A percentile compares a stretch with the other conserved stretches of the same genome.
These are phyloP conservation scores for Pseudoscleropodium purum DNA, from an alignment of 225 moss, liverwort and hornwort genomes.

Conservation along the genomic window DNA sequence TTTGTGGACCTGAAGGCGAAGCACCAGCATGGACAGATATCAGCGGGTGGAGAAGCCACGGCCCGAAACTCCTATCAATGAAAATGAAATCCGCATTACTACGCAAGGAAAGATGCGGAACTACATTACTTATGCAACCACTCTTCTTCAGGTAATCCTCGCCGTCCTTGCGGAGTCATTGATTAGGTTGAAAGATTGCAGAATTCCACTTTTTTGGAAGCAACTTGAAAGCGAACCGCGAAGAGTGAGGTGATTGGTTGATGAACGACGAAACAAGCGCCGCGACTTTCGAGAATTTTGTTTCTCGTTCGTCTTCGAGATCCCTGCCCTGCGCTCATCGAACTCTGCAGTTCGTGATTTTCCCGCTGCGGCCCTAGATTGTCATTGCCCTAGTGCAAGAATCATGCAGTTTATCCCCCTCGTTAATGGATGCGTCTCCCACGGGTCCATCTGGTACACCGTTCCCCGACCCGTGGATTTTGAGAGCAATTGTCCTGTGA, in stretches of 20 bases:
- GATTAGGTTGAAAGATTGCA: not conserved
- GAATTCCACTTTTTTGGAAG: not conserved
- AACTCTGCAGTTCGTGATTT: not conserved
- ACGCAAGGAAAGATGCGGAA: slow-evolving; percentile 99
- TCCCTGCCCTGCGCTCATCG: not conserved
- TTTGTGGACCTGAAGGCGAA: slow-evolving; percentile 6
- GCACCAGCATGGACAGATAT: slow-evolving; percentile 78
- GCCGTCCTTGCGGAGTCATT: not conserved
- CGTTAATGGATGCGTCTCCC: not conserved
- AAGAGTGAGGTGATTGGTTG: not conserved
- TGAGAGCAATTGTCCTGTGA: not conserved
- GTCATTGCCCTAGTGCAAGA: not conserved
- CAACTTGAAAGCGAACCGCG: not conserved
- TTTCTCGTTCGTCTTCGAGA: not conserved
- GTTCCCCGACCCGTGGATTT: not conserved
- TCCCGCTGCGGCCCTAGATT: not conserved
- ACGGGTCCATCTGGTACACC: not conserved
- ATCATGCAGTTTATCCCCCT: not conserved
- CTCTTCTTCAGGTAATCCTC: slow-evolving; percentile 77
- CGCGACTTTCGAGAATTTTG: not conserved
- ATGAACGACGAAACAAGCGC: too few species aligned
- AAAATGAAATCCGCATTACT: slow-evolving; percentile 99
- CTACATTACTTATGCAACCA: slow-evolving; percentile 99
- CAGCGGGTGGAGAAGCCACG: slow-evolving; percentile 99
- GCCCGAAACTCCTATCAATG: slow-evolving; percentile 95